Evolutionary conservation across 2,329 filamentous ascomycete genomes (phyloP).

Genomic region (Periconia sp.): DNA sequence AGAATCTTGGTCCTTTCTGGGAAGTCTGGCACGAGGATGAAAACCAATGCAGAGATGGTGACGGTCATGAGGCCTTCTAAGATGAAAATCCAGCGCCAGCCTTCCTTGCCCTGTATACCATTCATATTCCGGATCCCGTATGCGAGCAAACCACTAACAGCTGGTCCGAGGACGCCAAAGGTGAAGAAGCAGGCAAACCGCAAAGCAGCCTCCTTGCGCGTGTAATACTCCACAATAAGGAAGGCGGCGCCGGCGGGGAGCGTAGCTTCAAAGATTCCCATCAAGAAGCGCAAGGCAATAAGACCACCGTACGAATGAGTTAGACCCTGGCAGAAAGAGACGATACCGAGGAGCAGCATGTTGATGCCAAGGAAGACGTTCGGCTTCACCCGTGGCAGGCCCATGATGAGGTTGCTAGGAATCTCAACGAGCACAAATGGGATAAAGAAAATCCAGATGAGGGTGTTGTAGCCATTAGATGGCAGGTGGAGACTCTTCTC

Average conservation of each 20-base stretch:
- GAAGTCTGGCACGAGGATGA: constrained; percentile 56
- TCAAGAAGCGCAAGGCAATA: constrained; percentile 31
- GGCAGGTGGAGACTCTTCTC: constrained; percentile 63
- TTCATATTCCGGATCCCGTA: constrained; percentile 43
- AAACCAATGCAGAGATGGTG: constrained; percentile 50
- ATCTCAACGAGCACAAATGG: constrained; percentile 79
- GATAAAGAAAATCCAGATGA: constrained; percentile 81
- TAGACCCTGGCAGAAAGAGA: constrained; percentile 33
- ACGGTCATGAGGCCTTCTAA: constrained; percentile 60
- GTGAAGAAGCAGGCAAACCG: constrained; percentile 57
- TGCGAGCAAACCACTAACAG: constrained; percentile 57
- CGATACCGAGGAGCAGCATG: constrained; percentile 70
- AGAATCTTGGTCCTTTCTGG: constrained; percentile 55
- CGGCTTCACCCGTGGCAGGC: constrained; percentile 63
- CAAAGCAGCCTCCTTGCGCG: constrained; percentile 56
- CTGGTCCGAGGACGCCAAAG: constrained; percentile 56
- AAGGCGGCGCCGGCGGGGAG: constrained; percentile 34
- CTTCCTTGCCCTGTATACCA: constrained; percentile 26
- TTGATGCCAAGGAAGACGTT: constrained; percentile 78
- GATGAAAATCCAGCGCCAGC: constrained; percentile 57
- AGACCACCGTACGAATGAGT: constrained; percentile 30
- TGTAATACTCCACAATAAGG: constrained; percentile 47
- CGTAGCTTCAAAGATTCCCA: constrained; percentile 37
- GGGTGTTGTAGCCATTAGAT: constrained; percentile 67
- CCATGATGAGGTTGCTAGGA: constrained; percentile 76